A percentile compares a stretch with the other conserved stretches of the same genome.
Evolutionary conservation across 176 grass and related monocot species (phyloP).

Genomic region (Bromus sterilis): DNA sequence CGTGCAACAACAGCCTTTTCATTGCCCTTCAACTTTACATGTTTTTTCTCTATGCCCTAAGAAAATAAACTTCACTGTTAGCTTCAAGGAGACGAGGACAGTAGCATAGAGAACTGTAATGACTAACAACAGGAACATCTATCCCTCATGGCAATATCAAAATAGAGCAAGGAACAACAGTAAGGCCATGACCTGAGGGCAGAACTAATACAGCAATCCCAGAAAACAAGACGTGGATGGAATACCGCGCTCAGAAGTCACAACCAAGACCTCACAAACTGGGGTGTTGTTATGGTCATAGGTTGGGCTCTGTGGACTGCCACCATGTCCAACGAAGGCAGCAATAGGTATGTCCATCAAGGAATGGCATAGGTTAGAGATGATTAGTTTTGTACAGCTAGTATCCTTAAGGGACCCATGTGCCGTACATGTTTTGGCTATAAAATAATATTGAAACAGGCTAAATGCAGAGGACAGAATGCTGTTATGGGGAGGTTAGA

Average conservation of each 20-base stretch:
- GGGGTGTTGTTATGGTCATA: neutral
- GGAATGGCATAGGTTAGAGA: neutral
- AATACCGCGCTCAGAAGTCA: neutral
- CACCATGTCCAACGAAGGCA: too few species aligned
- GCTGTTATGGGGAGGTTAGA: neutral
- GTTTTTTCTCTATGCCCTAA: conserved; percentile 99
- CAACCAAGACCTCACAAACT: neutral
- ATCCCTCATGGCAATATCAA: neutral
- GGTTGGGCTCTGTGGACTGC: too few species aligned
- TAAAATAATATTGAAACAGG: neutral
- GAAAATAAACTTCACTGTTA: conserved; percentile 19
- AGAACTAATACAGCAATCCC: neutral
- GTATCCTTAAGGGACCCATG: neutral
- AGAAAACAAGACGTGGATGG: neutral
- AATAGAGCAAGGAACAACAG: neutral
- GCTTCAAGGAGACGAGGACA: conserved; percentile 3
- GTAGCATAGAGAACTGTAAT: neutral
- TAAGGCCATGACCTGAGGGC: neutral
- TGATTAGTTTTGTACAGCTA: neutral
- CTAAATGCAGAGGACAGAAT: neutral
- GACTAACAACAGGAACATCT: neutral
- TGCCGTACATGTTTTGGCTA: neutral
- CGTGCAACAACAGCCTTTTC: conserved; percentile 97
- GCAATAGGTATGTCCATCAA: too few species aligned
- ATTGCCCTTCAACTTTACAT: conserved; percentile 84